phyloP scores from a whole-genome alignment of 2,329 filamentous ascomycete species.

The Colletotrichum costaricense region DNA sequence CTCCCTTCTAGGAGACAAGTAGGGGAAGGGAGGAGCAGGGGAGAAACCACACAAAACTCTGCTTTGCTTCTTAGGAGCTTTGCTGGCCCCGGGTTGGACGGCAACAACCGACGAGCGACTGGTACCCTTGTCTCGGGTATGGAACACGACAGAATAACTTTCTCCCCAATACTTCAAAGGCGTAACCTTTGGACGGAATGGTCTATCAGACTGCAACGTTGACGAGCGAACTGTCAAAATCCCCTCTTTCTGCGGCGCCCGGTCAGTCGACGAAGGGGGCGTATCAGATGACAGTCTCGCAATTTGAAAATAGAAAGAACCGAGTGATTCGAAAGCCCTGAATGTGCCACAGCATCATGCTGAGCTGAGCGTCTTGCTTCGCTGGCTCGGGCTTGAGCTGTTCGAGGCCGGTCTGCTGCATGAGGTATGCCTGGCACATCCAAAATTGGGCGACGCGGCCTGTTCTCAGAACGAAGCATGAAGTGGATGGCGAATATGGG shows the following conservation, averaged over 20 bases:
- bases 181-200: not conserved
- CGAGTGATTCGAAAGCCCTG: not conserved
- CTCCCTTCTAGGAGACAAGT: no score
- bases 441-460: not conserved
- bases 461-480: not conserved
- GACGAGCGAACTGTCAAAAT: constrained; percentile 4
- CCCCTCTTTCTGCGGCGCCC: not conserved
- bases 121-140: not conserved
- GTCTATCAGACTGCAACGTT: not conserved
- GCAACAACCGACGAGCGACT: not conserved
- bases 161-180: not conserved
- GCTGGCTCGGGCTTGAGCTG: not conserved
- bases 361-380: not conserved
- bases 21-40: no score
- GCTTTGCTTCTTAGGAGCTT: no score
- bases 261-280: not conserved
- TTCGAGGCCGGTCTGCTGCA: not conserved
- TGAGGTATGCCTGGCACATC: not conserved
- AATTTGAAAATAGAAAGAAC: not conserved
- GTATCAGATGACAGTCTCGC: not conserved
- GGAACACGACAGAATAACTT: not conserved
- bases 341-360: not conserved
- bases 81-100: no score
- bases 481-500: not conserved
- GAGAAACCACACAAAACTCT: no score